Conservation (phyloP, 345 rosid genomes). For the Sonneratia alba region DNA sequence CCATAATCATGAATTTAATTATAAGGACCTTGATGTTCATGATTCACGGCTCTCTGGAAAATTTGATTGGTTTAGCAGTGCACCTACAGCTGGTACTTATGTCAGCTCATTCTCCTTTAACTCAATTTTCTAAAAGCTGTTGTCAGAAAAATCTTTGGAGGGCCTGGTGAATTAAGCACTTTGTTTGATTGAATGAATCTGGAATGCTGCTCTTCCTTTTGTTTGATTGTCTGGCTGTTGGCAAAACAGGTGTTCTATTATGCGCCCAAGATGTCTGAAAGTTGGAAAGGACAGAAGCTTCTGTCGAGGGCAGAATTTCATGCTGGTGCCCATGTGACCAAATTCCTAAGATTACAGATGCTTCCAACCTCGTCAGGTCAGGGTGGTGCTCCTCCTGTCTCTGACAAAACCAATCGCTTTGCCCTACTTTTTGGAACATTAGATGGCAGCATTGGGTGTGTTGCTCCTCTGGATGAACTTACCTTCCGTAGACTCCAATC, state of each 20-base stretch:
- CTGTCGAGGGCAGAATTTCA: conserved; percentile 95
- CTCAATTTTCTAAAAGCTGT: no score
- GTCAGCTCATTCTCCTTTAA: no score
- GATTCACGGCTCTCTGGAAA: neutral
- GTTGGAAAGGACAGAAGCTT: conserved; percentile 98
- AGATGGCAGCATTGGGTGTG: conserved; percentile 89
- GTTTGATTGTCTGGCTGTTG: neutral
- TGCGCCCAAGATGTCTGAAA: conserved; percentile 93
- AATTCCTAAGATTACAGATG: conserved; percentile 88
- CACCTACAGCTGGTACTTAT: neutral
- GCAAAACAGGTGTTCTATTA: conserved; percentile 70
- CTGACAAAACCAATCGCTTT: conserved; percentile 87
- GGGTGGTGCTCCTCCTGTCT: conserved; percentile 36
- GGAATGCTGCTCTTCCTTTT: neutral
- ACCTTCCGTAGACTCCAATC: conserved; percentile 92
- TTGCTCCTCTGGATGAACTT: conserved; percentile 91
- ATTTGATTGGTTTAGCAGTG: neutral
- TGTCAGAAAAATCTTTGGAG: no score
- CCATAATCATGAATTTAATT: neutral
- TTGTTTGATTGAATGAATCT: neutral
- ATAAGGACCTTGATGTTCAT: neutral
- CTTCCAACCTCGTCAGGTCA: conserved; percentile 52
- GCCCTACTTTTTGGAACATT: conserved; percentile 81
- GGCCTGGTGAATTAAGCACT: no score
- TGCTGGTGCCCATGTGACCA: conserved; percentile 77